Conservation (phyloP, 2,329 filamentous ascomycete species). For the Fusarium hainanense region DNA sequence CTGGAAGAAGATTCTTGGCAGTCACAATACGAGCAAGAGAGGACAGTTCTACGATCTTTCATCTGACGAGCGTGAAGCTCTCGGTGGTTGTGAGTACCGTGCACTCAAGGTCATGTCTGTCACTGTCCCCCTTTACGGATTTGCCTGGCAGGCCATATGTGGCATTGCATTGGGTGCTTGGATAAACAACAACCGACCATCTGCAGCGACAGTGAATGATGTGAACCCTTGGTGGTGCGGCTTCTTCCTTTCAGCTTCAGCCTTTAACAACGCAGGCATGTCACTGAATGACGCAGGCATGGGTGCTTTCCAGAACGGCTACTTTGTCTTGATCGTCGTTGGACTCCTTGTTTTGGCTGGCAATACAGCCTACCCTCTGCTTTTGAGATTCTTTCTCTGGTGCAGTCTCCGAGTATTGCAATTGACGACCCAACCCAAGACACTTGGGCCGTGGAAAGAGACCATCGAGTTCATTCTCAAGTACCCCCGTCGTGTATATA, state of each 20-base stretch:
- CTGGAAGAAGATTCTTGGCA: slow-evolving; percentile 51
- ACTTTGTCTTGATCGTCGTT: slow-evolving; percentile 64
- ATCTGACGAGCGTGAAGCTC: slow-evolving; percentile 63
- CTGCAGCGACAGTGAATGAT: slow-evolving; percentile 63
- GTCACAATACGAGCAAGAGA: slow-evolving; percentile 60
- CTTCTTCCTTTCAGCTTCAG: slow-evolving; percentile 73
- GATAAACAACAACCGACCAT: slow-evolving; percentile 64
- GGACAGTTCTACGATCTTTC: slow-evolving; percentile 66
- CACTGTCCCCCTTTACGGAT: slow-evolving; percentile 70
- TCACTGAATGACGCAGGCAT: slow-evolving; percentile 74
- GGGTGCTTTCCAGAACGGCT: slow-evolving; percentile 66
- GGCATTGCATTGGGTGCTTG: slow-evolving; percentile 70
- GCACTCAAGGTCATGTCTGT: slow-evolving; percentile 69
- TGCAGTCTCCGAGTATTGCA: slow-evolving; percentile 56
- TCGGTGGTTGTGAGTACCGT: slow-evolving; percentile 73
- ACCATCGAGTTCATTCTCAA: slow-evolving; percentile 66
- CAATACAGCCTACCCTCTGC: slow-evolving; percentile 73
- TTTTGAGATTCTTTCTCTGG: slow-evolving; percentile 71
- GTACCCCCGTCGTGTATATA: slow-evolving; percentile 69
- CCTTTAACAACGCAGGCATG: slow-evolving; percentile 80
- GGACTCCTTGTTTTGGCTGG: slow-evolving; percentile 70
- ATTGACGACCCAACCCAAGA: slow-evolving; percentile 51
- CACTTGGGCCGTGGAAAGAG: slow-evolving; percentile 56
- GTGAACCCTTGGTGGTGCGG: slow-evolving; percentile 76
- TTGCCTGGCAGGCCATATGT: slow-evolving; percentile 68